phyloP scores from a whole-genome alignment of 306 rosid genomes.

The Ammopiptanthus mongolicus region DNA sequence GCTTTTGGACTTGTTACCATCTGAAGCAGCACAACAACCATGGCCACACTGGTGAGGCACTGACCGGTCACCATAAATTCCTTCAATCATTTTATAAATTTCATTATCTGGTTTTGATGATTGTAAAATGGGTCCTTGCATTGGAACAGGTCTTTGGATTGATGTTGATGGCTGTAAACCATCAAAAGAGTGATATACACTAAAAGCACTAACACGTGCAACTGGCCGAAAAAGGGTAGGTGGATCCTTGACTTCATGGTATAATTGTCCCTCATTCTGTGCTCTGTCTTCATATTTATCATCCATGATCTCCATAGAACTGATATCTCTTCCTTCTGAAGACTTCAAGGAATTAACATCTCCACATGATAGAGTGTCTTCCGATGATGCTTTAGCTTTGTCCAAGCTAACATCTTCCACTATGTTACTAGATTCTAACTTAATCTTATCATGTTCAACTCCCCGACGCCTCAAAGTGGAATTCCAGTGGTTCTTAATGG shows the following conservation, averaged over 20 bases:
- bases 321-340: slow-evolving; percentile 63
- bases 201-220: slow-evolving; percentile 87
- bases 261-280: slow-evolving; percentile 37
- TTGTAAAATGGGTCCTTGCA: slow-evolving; percentile 59
- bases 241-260: slow-evolving; percentile 48
- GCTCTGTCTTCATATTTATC: slow-evolving; percentile 46
- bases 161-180: slow-evolving; percentile 41
- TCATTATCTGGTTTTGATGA: slow-evolving; percentile 52
- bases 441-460: slow-evolving; percentile 44
- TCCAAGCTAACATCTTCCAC: slow-evolving; percentile 68
- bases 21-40: slow-evolving; percentile 56
- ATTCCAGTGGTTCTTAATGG: slow-evolving; percentile 95
- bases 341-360: slow-evolving; percentile 76
- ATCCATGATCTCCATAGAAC: slow-evolving; percentile 48
- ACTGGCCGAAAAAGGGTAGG: slow-evolving; percentile 67
- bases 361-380: slow-evolving; percentile 81
- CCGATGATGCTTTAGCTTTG: slow-evolving; percentile 82
- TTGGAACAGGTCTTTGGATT: slow-evolving; percentile 48
- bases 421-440: slow-evolving; percentile 47
- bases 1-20: slow-evolving; percentile 25
- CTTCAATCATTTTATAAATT: slow-evolving; percentile 52
- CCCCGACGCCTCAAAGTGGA: slow-evolving; percentile 79
- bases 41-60: slow-evolving; percentile 78
- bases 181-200: slow-evolving; percentile 48
- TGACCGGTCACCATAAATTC: slow-evolving; percentile 37